Base-by-base conservation (phyloP, 768 basidiomycete species). In the Tylopilus plumbeoviolaceoides region DNA sequence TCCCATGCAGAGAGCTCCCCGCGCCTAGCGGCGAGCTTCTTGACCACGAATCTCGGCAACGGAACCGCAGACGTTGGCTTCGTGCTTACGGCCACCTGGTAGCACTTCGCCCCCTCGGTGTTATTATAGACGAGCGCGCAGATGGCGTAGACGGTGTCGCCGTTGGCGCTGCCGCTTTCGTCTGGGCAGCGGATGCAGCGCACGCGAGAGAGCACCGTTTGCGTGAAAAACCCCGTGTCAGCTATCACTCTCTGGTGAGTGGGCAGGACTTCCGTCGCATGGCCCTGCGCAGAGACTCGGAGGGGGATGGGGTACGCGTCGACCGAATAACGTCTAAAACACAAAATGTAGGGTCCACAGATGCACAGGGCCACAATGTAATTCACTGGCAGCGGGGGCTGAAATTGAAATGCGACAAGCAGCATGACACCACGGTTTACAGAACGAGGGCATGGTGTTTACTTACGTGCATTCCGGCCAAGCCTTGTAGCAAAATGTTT, bases 281-380 rank as follows among this genome's bases (percentile, higher is more conserved):
- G 17, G 41, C 41, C n/a, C 2, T 18, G 20, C 40, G 47, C 65
- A 21, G 47, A 9, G 36, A 46, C 21, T 59, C 30, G 42, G n/a
- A 40, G 45, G 25, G 52, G 59, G 25, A 45, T 55, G 39, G 42
- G 64, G 43, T 20, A 73, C 2, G 81, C 63, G 43, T 84, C 79
- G 35, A 84, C 54, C 1, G 79, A 76, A 5, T 73, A 74, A 0
- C 71, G 64, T 50, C 75, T 78, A 60, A 84, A 73, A 28, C 78
- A 71, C 6, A 84, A 64, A n/a, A 84, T 59, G 52, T 78, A 76
- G 0, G 71, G 66, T 2, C 76, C 80, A 39, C 79, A 69, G 39
- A 81, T 68, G 17, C 67, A 70, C 4, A 78, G 54, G 6, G 71
- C 72, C 3, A 78, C 59, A 10, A 81, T 63, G 1, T 59, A 61